Conservation (phyloP, 805 yeast genomes). For the Metschnikowia hibisci region DNA sequence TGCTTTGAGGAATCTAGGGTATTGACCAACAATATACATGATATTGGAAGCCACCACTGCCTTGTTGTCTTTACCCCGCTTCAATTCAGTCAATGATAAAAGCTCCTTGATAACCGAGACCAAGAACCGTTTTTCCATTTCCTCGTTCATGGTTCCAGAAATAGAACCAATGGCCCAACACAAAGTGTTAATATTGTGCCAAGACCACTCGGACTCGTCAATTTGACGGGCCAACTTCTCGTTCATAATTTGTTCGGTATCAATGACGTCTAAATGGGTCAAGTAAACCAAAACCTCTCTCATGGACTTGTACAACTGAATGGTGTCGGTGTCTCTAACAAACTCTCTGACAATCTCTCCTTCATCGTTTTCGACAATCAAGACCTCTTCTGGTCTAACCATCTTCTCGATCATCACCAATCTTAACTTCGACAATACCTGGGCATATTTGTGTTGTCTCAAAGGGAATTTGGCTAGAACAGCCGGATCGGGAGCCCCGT, state of each 20-base stretch:
- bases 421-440: conserved; percentile 76
- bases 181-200: conserved; percentile 94
- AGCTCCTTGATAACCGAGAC: conserved; percentile 92
- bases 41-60: conserved; percentile 99
- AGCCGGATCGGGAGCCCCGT: conserved; percentile 84
- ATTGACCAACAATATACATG: conserved; percentile 99
- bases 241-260: conserved; percentile 91
- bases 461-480: conserved; percentile 72
- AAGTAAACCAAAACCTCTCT: conserved; percentile 92
- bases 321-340: conserved; percentile 95
- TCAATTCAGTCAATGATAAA: conserved; percentile 88
- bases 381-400: conserved; percentile 98
- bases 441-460: conserved; percentile 80
- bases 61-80: conserved; percentile 95
- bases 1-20: conserved; percentile 94
- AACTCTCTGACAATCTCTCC: conserved; percentile 98
- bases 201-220: conserved; percentile 97
- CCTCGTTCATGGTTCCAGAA: conserved; percentile 98
- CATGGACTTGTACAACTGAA: conserved; percentile 90
- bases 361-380: conserved; percentile 96
- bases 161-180: conserved; percentile 99
- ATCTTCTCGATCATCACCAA: conserved; percentile 93
- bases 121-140: conserved; percentile 89
- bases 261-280: conserved; percentile 91
- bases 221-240: conserved; percentile 87